Conservation (phyloP, 768 basidiomycete species). For the Leccinum truebloodii region DNA sequence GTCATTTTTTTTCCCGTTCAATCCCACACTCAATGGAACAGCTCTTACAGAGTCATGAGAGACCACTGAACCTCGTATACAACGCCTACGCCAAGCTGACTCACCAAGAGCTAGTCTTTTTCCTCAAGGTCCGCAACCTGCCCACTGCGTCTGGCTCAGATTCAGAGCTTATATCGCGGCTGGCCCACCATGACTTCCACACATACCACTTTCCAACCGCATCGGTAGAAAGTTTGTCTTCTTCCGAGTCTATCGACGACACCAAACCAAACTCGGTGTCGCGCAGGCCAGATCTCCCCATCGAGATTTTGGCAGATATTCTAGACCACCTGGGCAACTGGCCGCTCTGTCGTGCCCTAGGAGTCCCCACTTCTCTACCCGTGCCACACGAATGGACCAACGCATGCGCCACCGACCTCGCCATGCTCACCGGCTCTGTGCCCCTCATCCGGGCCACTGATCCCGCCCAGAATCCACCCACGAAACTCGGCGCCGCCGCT, state of each 20-base stretch:
- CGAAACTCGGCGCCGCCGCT: conserved; percentile 64
- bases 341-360: conserved; percentile 79
- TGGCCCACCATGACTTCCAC: conserved; percentile 75
- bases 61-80: conserved; percentile 47
- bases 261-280: conserved; percentile 26
- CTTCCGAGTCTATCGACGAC: conserved; percentile 21
- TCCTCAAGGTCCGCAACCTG: conserved; percentile 72
- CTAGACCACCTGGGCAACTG: conserved; percentile 80
- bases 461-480: conserved; percentile 58
- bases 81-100: conserved; percentile 70
- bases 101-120: conserved; percentile 69
- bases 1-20: background rate
- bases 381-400: conserved; percentile 71
- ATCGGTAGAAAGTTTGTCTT: conserved; percentile 32
- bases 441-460: conserved; percentile 60
- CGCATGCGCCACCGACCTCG: conserved; percentile 67
- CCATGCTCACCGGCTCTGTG: conserved; percentile 67
- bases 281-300: conserved; percentile 62
- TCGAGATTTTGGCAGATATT: conserved; percentile 76
- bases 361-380: conserved; percentile 67
- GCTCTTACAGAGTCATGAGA: conserved; percentile 25
- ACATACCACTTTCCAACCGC: conserved; percentile 60
- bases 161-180: conserved; percentile 64
- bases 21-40: conserved; percentile 25
- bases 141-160: conserved; percentile 58